Base-by-base conservation (phyloP, 768 basidiomycete species). In the Termitomyces sp. region DNA sequence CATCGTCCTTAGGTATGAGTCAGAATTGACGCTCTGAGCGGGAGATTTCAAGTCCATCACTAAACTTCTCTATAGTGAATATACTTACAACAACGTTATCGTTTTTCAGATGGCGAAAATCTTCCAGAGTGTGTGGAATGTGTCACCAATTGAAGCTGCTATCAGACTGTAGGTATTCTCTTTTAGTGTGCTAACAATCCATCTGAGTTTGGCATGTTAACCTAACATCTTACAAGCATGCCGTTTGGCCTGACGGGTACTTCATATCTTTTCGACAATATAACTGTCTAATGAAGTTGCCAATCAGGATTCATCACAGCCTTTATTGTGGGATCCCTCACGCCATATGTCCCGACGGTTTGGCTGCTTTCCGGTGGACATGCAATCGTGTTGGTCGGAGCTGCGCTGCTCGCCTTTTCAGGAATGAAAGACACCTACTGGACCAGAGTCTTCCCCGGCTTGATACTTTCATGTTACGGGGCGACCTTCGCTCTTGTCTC, bases 361-460 rank as follows among this genome's bases (percentile, higher is more conserved):
- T 77, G 71, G 67, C 64, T 78, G 45, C 70, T 81, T 50, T 66
- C 76, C 22, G 56, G 56, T 18, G 77, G 75, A 5, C 70, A 78
- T 40, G 53, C 61, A 23, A 54, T 77, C 49, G 60, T 74, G 41
- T 56, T 73, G 23, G 54, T 68, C 6, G 70, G 73, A 25, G 76
- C 75, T 6, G 52, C 64, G 35, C 62, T 81, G 10, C 63, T 81
- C 33, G 68, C 74, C 3, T 63, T 74, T 35, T 73, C 72, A 0
- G 70, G 73, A 51, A 59, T 52, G 7, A 68, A 71, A 9, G 66
- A 66, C 16, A 63, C 70, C 44, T 82, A 81, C 60, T 82, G 76
- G 79, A 36, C 57, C 0, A 66, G 67, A 53, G 64, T 75, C 43
- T 74, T 81, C 56, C 78, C 81, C 16, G 79, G 70, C 13, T 76